Evolutionary conservation across 495 filamentous ascomycete species (phyloP).

Genomic region (Penicillium alfredii): DNA sequence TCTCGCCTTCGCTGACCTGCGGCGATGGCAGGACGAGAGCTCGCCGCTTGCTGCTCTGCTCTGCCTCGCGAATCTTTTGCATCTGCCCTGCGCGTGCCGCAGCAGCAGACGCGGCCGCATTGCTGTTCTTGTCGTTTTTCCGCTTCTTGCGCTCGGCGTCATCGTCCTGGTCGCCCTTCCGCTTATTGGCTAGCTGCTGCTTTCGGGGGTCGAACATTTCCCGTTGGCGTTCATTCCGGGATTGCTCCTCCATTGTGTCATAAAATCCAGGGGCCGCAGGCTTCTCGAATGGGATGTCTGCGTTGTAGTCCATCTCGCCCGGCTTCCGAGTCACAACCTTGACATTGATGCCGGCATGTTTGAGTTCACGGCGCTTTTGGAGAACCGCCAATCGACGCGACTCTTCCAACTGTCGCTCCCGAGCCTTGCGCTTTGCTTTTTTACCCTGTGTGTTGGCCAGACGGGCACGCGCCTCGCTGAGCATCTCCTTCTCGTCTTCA

Average conservation of each 20-base stretch:
- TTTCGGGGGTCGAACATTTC: conserved; percentile 91
- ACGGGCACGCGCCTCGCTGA: conserved; percentile 93
- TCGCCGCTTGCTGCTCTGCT: conserved; percentile 89
- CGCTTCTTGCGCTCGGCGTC: conserved; percentile 75
- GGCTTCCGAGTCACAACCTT: conserved; percentile 89
- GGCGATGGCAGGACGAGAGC: conserved; percentile 74
- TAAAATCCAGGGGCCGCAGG: conserved; percentile 85
- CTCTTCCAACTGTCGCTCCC: conserved; percentile 93
- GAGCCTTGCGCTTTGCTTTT: conserved; percentile 96
- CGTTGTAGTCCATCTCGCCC: conserved; percentile 99
- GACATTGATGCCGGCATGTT: conserved; percentile 97
- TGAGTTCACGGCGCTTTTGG: conserved; percentile 93
- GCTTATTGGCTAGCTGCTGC: conserved; percentile 91
- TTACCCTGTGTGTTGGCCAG: conserved; percentile 97
- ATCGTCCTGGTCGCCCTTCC: conserved; percentile 84
- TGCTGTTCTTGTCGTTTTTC: conserved; percentile 77
- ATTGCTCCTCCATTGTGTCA: conserved; percentile 78
- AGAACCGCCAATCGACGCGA: conserved; percentile 80
- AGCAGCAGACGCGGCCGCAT: conserved; percentile 73
- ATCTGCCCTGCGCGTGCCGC: conserved; percentile 90
- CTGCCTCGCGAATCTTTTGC: conserved; percentile 93
- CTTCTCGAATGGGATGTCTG: conserved; percentile 97
- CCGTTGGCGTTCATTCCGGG: conserved; percentile 77
- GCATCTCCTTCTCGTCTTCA: conserved; percentile 99
- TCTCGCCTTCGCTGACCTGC: conserved; percentile 85